Evolutionary conservation across 1,284 basidiomycete species (phyloP).

Genomic region (Moniliella sp.): DNA sequence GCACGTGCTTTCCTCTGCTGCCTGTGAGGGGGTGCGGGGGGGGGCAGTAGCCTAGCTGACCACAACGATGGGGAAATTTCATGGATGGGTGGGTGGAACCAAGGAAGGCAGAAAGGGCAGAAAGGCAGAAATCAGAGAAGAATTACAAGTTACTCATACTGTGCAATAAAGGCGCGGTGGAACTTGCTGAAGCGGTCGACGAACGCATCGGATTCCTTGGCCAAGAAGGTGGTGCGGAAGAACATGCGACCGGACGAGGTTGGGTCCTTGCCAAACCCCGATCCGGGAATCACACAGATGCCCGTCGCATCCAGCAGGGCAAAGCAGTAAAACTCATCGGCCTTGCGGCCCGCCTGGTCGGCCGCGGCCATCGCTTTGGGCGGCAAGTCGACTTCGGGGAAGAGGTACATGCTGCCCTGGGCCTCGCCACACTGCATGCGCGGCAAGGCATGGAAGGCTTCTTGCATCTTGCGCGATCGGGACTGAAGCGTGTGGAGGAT

Average conservation of each 20-base stretch:
- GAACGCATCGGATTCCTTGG: conserved; percentile 29
- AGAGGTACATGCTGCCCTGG: conserved; percentile 71
- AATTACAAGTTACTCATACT: conserved; percentile 8
- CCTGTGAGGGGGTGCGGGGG: no score
- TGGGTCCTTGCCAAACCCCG: conserved; percentile 22
- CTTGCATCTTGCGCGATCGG: conserved; percentile 17
- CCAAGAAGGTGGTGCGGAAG: conserved; percentile 27
- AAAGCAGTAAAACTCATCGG: conserved; percentile 27
- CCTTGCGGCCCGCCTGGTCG: conserved; percentile 13
- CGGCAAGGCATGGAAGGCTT: conserved; percentile 12
- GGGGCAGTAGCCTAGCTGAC: no score
- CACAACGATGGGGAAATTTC: no score
- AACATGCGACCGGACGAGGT: conserved; percentile 4
- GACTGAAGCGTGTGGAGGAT: conserved; percentile 17
- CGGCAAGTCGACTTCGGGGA: conserved; percentile 50
- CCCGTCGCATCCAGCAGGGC: conserved; percentile 26
- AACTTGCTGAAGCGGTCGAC: conserved; percentile 24
- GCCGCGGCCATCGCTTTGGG: conserved; percentile 16
- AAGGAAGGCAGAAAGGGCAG: no score
- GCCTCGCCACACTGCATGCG: conserved; percentile 20
- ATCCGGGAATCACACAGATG: conserved; percentile 29
- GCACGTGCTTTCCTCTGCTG: no score
- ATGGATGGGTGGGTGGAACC: no score
- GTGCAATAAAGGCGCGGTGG: conserved; percentile 16
- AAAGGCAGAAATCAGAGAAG: no score